Conservation (phyloP, 805 yeast genomes). For the Pichia scutulata region DNA sequence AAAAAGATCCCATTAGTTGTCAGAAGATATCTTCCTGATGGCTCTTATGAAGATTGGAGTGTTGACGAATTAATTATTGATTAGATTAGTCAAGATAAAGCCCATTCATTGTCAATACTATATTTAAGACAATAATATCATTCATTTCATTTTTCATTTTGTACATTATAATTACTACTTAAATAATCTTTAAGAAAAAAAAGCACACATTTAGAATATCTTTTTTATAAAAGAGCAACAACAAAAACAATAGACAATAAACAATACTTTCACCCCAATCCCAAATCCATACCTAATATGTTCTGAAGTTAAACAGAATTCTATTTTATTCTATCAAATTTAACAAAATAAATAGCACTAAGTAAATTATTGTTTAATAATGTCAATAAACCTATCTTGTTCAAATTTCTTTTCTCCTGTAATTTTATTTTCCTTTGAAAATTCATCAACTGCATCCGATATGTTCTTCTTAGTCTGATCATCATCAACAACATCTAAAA, state of each 20-base stretch:
- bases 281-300: neutral
- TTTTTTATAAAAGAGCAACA: neutral
- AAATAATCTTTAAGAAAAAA: neutral
- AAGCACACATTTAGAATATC: neutral
- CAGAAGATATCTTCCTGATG: constrained; percentile 94
- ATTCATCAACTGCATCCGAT: constrained; percentile 38
- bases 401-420: constrained; percentile 52
- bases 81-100: constrained; percentile 13
- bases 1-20: constrained; percentile 92
- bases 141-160: neutral
- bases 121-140: neutral
- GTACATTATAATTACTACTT: constrained; percentile 2
- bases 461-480: neutral
- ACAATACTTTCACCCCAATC: neutral
- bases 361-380: constrained; percentile 14
- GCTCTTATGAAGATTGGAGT: constrained; percentile 97
- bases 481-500: neutral
- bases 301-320: too few species aligned
- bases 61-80: constrained; percentile 96
- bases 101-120: neutral
- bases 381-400: constrained; percentile 56
- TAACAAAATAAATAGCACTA: too few species aligned
- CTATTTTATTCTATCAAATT: too few species aligned
- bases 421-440: constrained; percentile 44
- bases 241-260: neutral